Evolutionary conservation across 495 filamentous ascomycete genomes (phyloP), one percentile per base, ranked within the genome.

Genomic region (Hyaloscypha hepaticicola): DNA sequence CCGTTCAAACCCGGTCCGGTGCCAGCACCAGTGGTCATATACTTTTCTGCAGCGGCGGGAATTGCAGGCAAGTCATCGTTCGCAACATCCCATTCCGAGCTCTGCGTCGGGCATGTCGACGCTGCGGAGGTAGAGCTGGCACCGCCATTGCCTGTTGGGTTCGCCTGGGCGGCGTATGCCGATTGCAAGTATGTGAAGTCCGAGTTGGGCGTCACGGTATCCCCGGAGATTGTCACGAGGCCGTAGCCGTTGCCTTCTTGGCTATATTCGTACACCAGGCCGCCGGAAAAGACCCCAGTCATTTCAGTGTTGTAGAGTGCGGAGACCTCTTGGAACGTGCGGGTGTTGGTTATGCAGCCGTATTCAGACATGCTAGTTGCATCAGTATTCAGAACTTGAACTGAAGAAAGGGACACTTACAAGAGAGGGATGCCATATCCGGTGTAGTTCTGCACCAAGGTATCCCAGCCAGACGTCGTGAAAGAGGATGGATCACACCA

Each of bases 391-490:
- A 21, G 3, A 4, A 52, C 12, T 3, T 27, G 21, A 2, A 4
- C 9, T 5, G 25, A 27, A 52, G 22, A 52, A 3, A 27, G 33
- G 14, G 45, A 7, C 58, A 75, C 79, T 74, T 73, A 82, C 79
- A 97, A 98, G 69, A 97, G 88, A 45, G 94, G 94, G 55, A 97
- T 80, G 63, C 93, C 91, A 73, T 96, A 98, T 71, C 90, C 88
- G 64, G 84, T 88, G 80, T 93, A 96, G 75, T 88, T 90, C 77
- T 89, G 82, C 58, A 97, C 94, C 83, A 97, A 96, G 73, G 89
- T 78, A 72, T 90, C 82, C 92, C 92, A 98, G 66, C 91, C 92
- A 58, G 93, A 90, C 38, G 74, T 81, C 24, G 72, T 73, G 78
- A 90, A 96, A 56, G 88, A 85, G 14, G 92, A 91, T 33, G 83